Conservation (phyloP, 257 asterid genomes). For the Anisodus acutangulus region DNA sequence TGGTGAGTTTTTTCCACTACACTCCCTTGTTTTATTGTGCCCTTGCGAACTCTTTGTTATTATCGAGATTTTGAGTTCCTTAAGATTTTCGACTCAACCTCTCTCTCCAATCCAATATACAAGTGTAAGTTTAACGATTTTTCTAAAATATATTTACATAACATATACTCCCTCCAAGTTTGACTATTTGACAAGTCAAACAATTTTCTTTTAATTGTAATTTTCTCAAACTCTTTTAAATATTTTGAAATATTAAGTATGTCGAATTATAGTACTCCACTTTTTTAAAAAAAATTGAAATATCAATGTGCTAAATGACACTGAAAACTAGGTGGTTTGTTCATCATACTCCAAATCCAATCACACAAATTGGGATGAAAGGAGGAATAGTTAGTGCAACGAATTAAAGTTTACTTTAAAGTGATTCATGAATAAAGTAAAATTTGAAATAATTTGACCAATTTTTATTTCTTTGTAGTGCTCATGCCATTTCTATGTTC, state of each 20-base stretch:
- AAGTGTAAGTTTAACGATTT: not conserved
- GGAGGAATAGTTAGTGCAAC: not conserved
- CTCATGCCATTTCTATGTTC: not conserved
- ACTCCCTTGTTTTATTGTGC: not conserved
- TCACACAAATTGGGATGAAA: not conserved
- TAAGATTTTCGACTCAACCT: not conserved
- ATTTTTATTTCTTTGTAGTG: not conserved
- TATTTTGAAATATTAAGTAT: not conserved
- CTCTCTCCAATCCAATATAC: not conserved
- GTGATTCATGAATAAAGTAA: not conserved
- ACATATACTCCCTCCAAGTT: not conserved
- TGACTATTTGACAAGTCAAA: not conserved
- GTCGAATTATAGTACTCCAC: not conserved
- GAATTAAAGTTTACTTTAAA: not conserved
- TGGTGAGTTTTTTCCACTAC: constrained; percentile 27
- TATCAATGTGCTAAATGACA: not conserved
- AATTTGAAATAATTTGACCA: not conserved
- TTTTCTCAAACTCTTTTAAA: not conserved
- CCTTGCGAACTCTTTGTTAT: not conserved
- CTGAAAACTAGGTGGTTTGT: not conserved
- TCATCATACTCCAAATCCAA: not conserved
- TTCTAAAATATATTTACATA: not conserved
- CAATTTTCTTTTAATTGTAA: not conserved
- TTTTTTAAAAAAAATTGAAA: not conserved
- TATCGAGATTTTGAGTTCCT: not conserved